Evolutionary conservation across 305 asterid species (phyloP).

Genomic region (Solanum hybrid): DNA sequence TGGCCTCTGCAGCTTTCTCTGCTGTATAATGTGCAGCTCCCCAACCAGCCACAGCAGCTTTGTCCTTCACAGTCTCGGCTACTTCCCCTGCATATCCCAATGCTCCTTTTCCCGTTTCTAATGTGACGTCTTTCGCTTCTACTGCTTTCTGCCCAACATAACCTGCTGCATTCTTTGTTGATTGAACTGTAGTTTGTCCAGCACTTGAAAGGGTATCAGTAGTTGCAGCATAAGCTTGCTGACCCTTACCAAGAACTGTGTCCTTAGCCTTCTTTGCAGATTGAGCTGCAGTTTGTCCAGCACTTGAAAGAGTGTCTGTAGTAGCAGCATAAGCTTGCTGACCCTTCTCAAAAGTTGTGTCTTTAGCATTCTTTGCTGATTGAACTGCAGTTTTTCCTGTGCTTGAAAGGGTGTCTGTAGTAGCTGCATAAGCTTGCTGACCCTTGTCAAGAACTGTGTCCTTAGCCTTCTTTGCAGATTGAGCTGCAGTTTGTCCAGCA

Average conservation of each 20-base stretch:
- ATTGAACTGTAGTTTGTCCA: neutral
- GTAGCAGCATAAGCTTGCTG: neutral
- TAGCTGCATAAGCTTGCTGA: neutral
- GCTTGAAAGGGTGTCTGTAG: neutral
- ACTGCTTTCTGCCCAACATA: constrained; percentile 27
- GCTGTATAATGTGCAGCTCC: constrained; percentile 59
- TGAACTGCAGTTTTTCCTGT: neutral
- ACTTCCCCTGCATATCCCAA: constrained; percentile 43
- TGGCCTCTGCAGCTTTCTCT: constrained; percentile 51
- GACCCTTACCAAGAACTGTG: neutral
- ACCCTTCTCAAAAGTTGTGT: neutral
- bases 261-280: neutral
- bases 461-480: constrained; percentile 1
- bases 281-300: neutral
- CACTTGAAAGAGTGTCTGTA: neutral
- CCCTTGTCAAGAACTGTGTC: neutral
- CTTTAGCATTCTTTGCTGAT: neutral
- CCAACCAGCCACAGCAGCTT: constrained; percentile 60
- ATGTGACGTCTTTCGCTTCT: constrained; percentile 43
- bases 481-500: constrained; percentile 5
- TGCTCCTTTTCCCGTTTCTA: constrained; percentile 43
- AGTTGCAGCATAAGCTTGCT: neutral
- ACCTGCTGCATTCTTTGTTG: constrained; percentile 24
- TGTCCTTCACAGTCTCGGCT: constrained; percentile 46
- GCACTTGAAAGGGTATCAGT: constrained; percentile 10